Evolutionary conservation across 2,329 filamentous ascomycete genomes (phyloP).

Genomic region (Hypoxylon sp.): DNA sequence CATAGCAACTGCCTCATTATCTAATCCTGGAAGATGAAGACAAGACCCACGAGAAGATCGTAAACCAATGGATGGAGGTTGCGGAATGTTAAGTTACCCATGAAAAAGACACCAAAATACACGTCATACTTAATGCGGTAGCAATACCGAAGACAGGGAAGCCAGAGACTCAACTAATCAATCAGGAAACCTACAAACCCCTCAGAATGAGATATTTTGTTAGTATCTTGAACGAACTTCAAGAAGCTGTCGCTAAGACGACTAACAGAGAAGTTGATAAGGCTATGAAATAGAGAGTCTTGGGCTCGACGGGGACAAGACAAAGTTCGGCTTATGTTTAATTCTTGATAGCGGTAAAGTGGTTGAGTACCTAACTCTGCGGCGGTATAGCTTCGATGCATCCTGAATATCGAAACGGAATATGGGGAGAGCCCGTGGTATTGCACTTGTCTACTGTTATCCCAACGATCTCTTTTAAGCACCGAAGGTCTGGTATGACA

Average conservation of each 20-base stretch:
- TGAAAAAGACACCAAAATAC: slow-evolving; percentile 19
- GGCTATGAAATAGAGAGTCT: too few relatives aligned
- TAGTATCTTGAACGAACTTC: slow-evolving; percentile 19
- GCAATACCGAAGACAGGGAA: slow-evolving; percentile 21
- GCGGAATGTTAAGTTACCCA: not conserved
- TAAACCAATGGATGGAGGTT: not conserved
- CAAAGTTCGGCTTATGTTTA: too few relatives aligned
- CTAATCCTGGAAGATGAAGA: not conserved
- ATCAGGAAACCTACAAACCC: slow-evolving; percentile 14
- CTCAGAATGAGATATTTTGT: slow-evolving; percentile 28
- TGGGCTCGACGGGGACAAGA: too few relatives aligned
- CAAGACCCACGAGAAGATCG: slow-evolving; percentile 3
- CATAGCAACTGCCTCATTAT: not conserved
- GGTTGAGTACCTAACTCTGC: too few relatives aligned
- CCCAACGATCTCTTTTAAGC: too few relatives aligned
- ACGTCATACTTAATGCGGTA: slow-evolving; percentile 25
- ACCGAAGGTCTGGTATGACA: too few relatives aligned
- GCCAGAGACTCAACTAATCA: slow-evolving; percentile 12
- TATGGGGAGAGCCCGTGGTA: too few relatives aligned
- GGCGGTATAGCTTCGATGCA: too few relatives aligned
- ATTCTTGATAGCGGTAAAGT: too few relatives aligned
- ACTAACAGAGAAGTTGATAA: too few relatives aligned
- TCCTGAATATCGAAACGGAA: too few relatives aligned
- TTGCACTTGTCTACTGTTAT: too few relatives aligned
- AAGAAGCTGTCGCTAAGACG: slow-evolving; percentile 13